Conservation (phyloP, 2,329 filamentous ascomycete genomes). For the Colletotrichum orchidophilum region DNA sequence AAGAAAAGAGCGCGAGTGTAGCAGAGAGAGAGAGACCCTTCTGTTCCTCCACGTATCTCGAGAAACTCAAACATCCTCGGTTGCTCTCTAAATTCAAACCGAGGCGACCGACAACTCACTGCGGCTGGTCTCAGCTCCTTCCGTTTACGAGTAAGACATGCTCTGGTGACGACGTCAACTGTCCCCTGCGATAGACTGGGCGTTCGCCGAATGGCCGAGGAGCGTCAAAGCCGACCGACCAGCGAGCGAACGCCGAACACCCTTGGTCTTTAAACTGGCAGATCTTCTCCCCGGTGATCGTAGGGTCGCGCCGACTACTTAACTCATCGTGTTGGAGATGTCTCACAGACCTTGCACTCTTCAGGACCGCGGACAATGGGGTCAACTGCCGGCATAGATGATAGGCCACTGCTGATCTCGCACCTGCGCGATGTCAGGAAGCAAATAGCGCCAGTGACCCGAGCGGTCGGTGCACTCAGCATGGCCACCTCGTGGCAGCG, state of each 20-base stretch:
- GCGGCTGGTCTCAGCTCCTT: not conserved
- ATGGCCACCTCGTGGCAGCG: constrained; percentile 31
- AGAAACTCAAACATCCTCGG: not conserved
- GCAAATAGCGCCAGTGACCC: not conserved
- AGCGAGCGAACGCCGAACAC: not conserved
- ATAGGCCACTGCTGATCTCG: constrained; percentile 1
- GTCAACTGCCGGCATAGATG: constrained; percentile 1
- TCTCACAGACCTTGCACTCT: not conserved
- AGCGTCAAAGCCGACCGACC: not conserved
- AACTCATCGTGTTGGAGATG: not conserved
- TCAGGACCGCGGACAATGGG: not conserved
- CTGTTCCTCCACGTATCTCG: not conserved
- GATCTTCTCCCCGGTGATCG: constrained; percentile 13
- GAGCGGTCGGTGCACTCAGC: constrained; percentile 12
- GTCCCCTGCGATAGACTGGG: not conserved
- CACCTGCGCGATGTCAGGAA: not conserved
- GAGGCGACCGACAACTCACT: not conserved
- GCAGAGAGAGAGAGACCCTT: too few species aligned
- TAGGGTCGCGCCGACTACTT: not conserved
- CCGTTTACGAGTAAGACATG: not conserved
- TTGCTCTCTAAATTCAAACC: not conserved
- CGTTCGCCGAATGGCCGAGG: not conserved
- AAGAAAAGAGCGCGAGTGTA: too few species aligned
- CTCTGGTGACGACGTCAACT: not conserved
- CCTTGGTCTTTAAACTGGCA: not conserved